Evolutionary conservation across 495 filamentous ascomycete genomes (phyloP), one percentile per base, ranked within the genome.

Genomic region (Penicillium daleae): DNA sequence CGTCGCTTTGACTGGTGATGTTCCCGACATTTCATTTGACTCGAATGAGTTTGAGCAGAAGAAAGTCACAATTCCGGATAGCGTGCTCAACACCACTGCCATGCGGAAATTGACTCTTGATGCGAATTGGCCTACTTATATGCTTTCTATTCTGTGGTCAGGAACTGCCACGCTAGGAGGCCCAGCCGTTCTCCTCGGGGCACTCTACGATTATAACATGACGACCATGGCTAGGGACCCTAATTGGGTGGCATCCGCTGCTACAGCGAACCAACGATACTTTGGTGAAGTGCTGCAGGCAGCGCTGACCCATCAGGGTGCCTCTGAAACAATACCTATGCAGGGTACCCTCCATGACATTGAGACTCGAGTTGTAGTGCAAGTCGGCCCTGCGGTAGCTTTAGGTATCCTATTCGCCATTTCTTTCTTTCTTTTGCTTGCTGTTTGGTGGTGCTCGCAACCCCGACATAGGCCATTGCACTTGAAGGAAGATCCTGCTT

Each of bases 231-330:
- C 67, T 24, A 57, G 24, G 0, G 69, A 72, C 60, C 54, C 62
- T 15, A 24, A 66, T 13, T 32, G 59, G 27, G 42, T 60, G 0
- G 8, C 24, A 9, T 66, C 66, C 37, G 72, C 71, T 4, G 66
- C 52, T 4, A 69, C 65, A 32, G 57, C 76, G 9, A 73, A 77
- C 32, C 74, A 76, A 39, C 67, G 77, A 7, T 77, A 72, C 44
- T 66, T 78, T 60, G 77, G 74, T 0, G 77, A 79, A 32, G 61
- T 71, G 1, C 39, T 78, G 8, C 70, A 73, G 35, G 54, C 74
- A 31, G 52, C 60, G 1, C 71, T 76, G 17, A 55, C 13, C 24
- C 54, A 66, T 0, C 10, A 57, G 15, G 59, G 50, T 22, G 66
- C 62, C 6, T 56, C 66, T 4, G 37, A 64, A 12, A 39, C 29